Evolutionary conservation across 2,329 filamentous ascomycete species (phyloP).

Genomic region (Epicoccum nigrum): DNA sequence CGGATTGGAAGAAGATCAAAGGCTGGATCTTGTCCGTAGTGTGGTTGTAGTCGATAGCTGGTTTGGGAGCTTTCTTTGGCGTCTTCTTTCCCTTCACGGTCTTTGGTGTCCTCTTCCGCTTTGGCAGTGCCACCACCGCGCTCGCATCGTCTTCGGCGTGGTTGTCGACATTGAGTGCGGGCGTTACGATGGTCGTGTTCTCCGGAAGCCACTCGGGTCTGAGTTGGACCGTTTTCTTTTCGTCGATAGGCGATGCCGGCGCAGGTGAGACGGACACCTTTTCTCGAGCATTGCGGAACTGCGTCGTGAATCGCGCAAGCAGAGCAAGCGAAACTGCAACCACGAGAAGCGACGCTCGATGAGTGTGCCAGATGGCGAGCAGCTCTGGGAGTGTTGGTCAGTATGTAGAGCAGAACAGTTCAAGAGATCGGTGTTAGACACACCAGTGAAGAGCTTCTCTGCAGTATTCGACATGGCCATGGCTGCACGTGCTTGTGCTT

Average conservation of each 20-base stretch:
- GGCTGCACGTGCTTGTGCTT: too few relatives aligned
- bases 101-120: conserved; percentile 44
- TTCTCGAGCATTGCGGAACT: conserved; percentile 34
- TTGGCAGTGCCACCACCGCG: conserved; percentile 26
- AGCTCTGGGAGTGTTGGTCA: conserved; percentile 30
- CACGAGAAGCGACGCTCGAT: conserved; percentile 43
- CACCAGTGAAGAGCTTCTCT: conserved; percentile 16
- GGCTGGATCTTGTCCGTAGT: conserved; percentile 65
- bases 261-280: conserved; percentile 40
- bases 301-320: conserved; percentile 37
- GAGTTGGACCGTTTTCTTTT: conserved; percentile 40
- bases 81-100: conserved; percentile 47
- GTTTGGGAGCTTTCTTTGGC: conserved; percentile 26
- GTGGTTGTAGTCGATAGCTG: conserved; percentile 33
- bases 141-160: conserved; percentile 37
- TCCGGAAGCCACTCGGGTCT: conserved; percentile 45
- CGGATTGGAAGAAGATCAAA: conserved; percentile 85
- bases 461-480: conserved; percentile 10
- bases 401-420: too few relatives aligned
- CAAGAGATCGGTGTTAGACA: neutral
- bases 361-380: conserved; percentile 46
- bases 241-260: conserved; percentile 40
- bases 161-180: conserved; percentile 34
- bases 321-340: conserved; percentile 38
- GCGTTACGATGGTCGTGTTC: conserved; percentile 34